These are phyloP conservation scores for Vanrija sp. DNA, from an alignment of 1,284 basidiomycete species.

Conservation along the genomic window DNA sequence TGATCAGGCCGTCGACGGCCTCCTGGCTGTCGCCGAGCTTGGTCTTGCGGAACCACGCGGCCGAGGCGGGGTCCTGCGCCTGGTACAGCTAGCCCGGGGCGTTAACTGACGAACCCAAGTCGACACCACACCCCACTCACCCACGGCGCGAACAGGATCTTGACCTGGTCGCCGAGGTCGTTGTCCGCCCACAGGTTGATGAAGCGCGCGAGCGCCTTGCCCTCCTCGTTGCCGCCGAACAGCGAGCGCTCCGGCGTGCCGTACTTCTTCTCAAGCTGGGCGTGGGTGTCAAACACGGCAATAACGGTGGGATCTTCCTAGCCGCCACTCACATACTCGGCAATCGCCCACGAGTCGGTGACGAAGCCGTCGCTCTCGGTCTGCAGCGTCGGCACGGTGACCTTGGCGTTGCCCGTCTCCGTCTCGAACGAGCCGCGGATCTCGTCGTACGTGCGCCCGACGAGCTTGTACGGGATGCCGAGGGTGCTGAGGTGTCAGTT, in stretches of 20 bases:
- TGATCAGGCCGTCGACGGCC: slow-evolving; percentile 1
- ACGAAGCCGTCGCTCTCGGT: slow-evolving; percentile 16
- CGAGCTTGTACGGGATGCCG: slow-evolving; percentile 15
- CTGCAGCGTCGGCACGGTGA: slow-evolving; percentile 35
- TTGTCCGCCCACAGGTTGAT: slow-evolving; percentile 27
- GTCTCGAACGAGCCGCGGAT: slow-evolving; percentile 27
- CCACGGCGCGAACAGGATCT: slow-evolving; percentile 16
- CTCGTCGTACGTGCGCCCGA: slow-evolving; percentile 20
- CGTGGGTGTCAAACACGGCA: background rate
- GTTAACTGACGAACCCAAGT: background rate
- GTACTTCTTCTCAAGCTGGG: slow-evolving; percentile 28
- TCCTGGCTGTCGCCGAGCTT: slow-evolving; percentile 20
- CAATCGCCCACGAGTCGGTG: slow-evolving; percentile 36
- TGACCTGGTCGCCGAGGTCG: slow-evolving; percentile 20
- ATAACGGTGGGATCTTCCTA: background rate
- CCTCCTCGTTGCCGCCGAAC: slow-evolving; percentile 18
- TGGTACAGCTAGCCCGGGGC: background rate
- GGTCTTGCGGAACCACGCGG: slow-evolving; percentile 21
- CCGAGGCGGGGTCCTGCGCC: slow-evolving; percentile 8
- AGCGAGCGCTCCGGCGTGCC: slow-evolving; percentile 23
- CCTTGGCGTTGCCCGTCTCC: slow-evolving; percentile 28
- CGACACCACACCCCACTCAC: background rate
- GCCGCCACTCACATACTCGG: slow-evolving; percentile 26
- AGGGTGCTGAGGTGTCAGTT: slow-evolving; percentile 17
- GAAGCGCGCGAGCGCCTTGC: slow-evolving; percentile 26